Evolutionary conservation across 2,329 filamentous ascomycete species (phyloP).

Genomic region (Aureobasidium sp.): DNA sequence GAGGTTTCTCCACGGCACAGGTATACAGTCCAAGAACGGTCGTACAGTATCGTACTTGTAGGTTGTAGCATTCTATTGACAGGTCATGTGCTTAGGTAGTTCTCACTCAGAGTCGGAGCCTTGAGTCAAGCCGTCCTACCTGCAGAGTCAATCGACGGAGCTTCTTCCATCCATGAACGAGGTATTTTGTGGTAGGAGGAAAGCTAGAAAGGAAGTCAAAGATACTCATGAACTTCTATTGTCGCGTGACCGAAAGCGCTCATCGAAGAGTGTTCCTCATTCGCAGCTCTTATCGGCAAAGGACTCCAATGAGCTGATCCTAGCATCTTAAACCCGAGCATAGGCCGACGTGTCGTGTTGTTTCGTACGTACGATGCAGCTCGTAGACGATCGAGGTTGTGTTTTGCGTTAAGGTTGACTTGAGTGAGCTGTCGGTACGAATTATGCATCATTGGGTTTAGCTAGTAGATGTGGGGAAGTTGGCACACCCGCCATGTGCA

Average conservation of each 20-base stretch:
- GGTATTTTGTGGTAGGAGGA: background rate
- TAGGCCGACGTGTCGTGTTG: background rate
- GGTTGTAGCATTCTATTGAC: background rate
- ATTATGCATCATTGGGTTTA: background rate
- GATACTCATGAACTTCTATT: background rate
- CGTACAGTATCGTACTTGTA: background rate
- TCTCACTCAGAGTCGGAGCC: background rate
- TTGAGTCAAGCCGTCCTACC: background rate
- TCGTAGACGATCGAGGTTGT: background rate
- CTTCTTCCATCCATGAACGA: background rate
- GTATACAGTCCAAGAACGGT: background rate
- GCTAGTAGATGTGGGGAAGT: background rate
- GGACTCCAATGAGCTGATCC: background rate
- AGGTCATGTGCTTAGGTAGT: background rate
- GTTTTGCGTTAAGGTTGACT: background rate
- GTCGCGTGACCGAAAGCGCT: background rate
- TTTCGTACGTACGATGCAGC: background rate
- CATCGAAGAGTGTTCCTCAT: background rate
- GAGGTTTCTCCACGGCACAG: no score
- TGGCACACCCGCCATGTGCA: background rate
- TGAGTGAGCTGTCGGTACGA: background rate
- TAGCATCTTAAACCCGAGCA: background rate
- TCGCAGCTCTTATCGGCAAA: background rate
- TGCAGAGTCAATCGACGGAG: background rate
- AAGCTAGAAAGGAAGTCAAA: background rate